These are phyloP conservation scores for Pseudogymnoascus verrucosus DNA, from an alignment of 2,329 filamentous ascomycete genomes.

Conservation along the genomic window DNA sequence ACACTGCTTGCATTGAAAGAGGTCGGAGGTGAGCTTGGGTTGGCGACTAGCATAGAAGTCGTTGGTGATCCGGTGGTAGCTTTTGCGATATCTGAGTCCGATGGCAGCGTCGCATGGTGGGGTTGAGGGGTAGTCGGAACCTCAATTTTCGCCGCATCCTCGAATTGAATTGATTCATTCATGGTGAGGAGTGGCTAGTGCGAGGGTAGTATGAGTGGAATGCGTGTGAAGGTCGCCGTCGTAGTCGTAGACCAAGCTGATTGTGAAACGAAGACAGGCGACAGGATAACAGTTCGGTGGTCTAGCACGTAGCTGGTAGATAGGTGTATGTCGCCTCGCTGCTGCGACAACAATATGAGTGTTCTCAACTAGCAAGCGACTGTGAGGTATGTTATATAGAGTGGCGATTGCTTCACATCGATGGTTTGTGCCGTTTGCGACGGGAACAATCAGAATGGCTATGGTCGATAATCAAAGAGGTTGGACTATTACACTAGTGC, in stretches of 20 bases:
- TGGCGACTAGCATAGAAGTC: slow-evolving; percentile 6
- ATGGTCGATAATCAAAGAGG: slow-evolving; percentile 6
- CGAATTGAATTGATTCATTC: background rate
- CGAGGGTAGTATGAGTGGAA: background rate
- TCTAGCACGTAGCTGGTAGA: background rate
- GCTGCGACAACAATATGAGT: background rate
- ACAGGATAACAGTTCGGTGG: background rate
- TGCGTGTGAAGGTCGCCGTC: background rate
- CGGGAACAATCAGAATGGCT: slow-evolving; percentile 7
- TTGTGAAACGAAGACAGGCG: background rate
- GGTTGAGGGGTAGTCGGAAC: slow-evolving; percentile 10
- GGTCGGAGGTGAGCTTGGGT: slow-evolving; percentile 26
- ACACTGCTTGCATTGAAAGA: slow-evolving; percentile 23
- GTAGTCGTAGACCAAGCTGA: background rate
- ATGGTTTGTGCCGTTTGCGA: slow-evolving; percentile 4
- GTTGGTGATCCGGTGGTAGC: background rate
- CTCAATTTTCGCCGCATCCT: slow-evolving; percentile 1
- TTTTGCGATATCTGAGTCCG: slow-evolving; percentile 4
- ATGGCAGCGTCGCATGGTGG: slow-evolving; percentile 10
- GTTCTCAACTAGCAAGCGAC: background rate
- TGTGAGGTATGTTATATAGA: background rate
- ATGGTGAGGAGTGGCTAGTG: background rate
- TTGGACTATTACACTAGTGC: background rate
- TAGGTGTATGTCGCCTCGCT: background rate
- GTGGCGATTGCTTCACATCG: background rate